Evolutionary conservation across 2,329 filamentous ascomycete genomes (phyloP), one percentile per base, ranked within the genome.

Genomic region (Hypoxylon sp.): DNA sequence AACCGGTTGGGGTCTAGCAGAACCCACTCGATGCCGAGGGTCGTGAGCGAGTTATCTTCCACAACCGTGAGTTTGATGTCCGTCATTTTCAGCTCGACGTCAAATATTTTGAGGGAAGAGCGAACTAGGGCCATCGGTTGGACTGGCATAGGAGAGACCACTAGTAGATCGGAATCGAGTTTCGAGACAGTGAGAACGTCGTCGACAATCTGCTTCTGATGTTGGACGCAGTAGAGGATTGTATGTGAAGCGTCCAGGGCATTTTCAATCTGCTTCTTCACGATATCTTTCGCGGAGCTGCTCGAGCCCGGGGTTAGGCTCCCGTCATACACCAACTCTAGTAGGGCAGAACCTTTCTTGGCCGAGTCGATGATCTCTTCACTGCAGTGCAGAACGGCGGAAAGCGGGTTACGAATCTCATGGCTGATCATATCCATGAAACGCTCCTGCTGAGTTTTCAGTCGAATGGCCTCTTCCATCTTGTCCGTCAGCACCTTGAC

Each of bases 131-230:
- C 82, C 53, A 91, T 80, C 0, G 91, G 90, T 68, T 91, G 86
- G 1, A 89, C 86, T 11, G 88, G 88, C 19, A 89, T 86, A 1
- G 91, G 91, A 0, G 90, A 90, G 6, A 94, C 88, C 2, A 89
- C 84, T 11, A 94, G 79, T 74, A 93, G 85, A 39, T 89, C 89
- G 2, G 90, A 91, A 72, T 94, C 91, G 28, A 94, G 83, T 73
- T 94, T 92, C 3, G 88, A 91, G 70, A 91, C 83, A 8, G 88
- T 91, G 39, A 92, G 78, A 24, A 92, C 89, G 71, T 92, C 89
- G 71, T 92, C 89, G n/a, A 92, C 88, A 46, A 92, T 91, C 7
- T 88, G 81, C 76, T 93, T 93, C 73, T 94, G 91, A 75, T 94
- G 91, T 70, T 92, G 88, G 1, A 91, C 89, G 69, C 91, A 94